Evolutionary conservation across 108 stramenopile genomes (phyloP), one percentile per base, ranked within the genome.

Genomic region (Chaetoceros muelleri): DNA sequence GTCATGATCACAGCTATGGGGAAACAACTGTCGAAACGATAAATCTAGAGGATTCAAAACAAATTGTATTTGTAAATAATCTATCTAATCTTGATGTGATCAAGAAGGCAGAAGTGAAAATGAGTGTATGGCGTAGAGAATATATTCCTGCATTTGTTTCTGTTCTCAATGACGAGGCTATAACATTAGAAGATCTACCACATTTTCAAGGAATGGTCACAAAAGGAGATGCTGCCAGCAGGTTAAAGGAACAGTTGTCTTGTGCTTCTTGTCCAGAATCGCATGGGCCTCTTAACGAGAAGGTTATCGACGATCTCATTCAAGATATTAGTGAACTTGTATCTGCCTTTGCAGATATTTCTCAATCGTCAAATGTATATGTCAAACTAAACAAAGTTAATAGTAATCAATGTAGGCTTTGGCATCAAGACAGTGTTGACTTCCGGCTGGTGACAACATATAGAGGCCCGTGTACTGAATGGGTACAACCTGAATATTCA

Each of bases 351-450:
- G 34, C 34, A 40, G 34, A 40, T 40, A 40, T 40, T 10, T 40
- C 34, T 10, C 5, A 40, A 13, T 40, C 34, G 5, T 5, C 5
- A 10, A 40, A 40, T 40, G 13, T 40, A 7, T 40, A 57, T 31
- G 56, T 57, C 21, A 57, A 57, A 40, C 10, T 57, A n/a, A 27
- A 57, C 19, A 24, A 30, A 20, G 34, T 57, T 21, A 25, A 31
- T 44, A 46, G 30, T 30, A 24, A 57, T n/a, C 29, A 30, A 44
- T 57, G 56, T 0, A 46, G 23, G 25, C 44, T 45, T 24, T 57
- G 56, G 56, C 56, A 57, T 57, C 56, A 57, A 46, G 56, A 57
- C 17, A 30, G 31, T 25, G 56, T 57, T 40, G 31, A 31, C 18
- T 57, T 45, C 2, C 56, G 56, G n/a, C 24, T 57, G 3, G 56